Conservation (phyloP, 2,329 filamentous ascomycete genomes). For the Trichothecium sympodiale region DNA sequence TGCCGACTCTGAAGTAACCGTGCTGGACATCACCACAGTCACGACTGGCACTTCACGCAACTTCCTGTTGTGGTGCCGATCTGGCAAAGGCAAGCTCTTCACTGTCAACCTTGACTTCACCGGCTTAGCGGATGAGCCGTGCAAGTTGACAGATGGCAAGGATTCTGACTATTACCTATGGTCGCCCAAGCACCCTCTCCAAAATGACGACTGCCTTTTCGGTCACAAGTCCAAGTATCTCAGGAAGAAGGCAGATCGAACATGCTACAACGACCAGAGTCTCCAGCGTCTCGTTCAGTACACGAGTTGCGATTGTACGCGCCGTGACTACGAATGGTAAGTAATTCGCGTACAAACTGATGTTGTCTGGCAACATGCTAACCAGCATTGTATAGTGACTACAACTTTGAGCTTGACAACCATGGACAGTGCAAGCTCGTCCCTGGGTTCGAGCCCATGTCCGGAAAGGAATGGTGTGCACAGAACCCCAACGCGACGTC, state of each 20-base stretch:
- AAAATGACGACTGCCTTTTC: constrained; percentile 76
- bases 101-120: constrained; percentile 85
- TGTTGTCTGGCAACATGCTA: neutral
- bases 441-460: constrained; percentile 52
- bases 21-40: constrained; percentile 77
- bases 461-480: constrained; percentile 38
- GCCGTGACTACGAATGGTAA: constrained; percentile 88
- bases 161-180: constrained; percentile 71
- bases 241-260: constrained; percentile 68
- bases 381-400: constrained; percentile 50
- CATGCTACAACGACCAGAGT: constrained; percentile 73
- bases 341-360: constrained; percentile 15
- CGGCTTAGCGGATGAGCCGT: constrained; percentile 62
- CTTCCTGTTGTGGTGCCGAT: constrained; percentile 78
- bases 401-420: constrained; percentile 75
- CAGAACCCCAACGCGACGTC: constrained; percentile 58
- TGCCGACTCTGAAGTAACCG: constrained; percentile 54
- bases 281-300: constrained; percentile 63
- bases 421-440: constrained; percentile 73
- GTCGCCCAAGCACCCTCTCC: constrained; percentile 73
- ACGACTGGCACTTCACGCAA: constrained; percentile 83
- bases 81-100: constrained; percentile 44
- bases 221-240: constrained; percentile 84
- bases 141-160: constrained; percentile 54
- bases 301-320: constrained; percentile 71